Evolutionary conservation across 305 asterid genomes (phyloP), one percentile per base, ranked within the genome.

Genomic region (Fraxinus ornus): DNA sequence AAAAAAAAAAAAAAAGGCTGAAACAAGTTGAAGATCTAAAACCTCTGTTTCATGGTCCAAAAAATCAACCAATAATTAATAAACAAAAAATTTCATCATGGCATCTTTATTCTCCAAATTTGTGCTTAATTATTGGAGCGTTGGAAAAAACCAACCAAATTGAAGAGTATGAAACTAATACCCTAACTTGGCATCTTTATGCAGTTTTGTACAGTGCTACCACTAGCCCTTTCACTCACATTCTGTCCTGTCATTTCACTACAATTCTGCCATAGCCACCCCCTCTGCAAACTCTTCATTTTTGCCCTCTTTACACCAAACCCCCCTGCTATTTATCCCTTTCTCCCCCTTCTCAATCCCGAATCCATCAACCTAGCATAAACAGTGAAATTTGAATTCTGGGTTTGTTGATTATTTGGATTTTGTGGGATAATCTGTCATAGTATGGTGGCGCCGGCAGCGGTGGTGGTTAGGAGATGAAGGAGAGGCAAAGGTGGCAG

Each of bases 401-500:
- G 75, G 37, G 73, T 64, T 30, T 0, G 37, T 4, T 68, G 17
- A 62, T 22, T 62, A 13, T 47, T 47, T 9, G 49, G 75, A 75
- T 68, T 55, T 75, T 39, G 13, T 9, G 28, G 52, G 55, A 32
- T 39, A 75, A 73, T 12, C 70, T 32, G 13, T 62, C 2, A n/a
- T 24, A 64, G 35, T 64, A 26, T 37, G 49, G n/a, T 24, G 79
- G 15, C 24, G 26, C 30, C 36, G 37, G 81, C 64, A 73, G 83
- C 75, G 39, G 76, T 80, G 81, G 87, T 79, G 88, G 73, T 41
- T 55, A 35, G 87, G 92, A 88, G 85, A 91, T 92, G 98, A 93
- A 92, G 89, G 97, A 93, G 84, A 85, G 94, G 49, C 98, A 95
- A 88, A 84, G 97, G 85, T 93, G 98, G 97, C 94, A 91, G 62